Evolutionary conservation across 495 filamentous ascomycete genomes (phyloP), one percentile per base, ranked within the genome.

Genomic region (Chlorociboria aeruginascens): DNA sequence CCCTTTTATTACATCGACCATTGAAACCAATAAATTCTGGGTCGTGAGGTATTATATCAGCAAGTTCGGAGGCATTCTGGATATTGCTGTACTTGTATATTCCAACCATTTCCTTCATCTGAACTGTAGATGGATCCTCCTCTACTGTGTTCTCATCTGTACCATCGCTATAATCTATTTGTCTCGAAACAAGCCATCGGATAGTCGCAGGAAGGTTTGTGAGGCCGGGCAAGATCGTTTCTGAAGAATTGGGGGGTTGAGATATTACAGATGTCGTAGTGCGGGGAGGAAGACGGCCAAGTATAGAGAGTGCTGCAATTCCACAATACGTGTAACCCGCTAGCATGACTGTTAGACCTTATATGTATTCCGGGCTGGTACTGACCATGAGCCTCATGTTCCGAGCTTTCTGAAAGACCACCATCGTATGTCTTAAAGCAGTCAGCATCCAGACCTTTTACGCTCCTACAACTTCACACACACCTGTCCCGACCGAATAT

Each of bases 311-410:
- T 28, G 87, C 79, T 35, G 72, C 70, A 51, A 95, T 74, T 38
- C 83, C 87, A 57, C 86, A 93, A 68, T 89, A 93, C 42, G 86
- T 86, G 59, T 86, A 85, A 41, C 90, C 90, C 53, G 87, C 89
- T 90, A 12, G 13, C 57, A 20, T 46, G 17, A 54, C 12, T 38
- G 46, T 43, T 33, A 52, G 41, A 43, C 38, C 40, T 52, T 58
- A 48, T 61, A 20, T 30, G 45, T 8, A 34, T 29, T 2, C 3
- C 1, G 25, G 14, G n/a, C 25, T 51, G 54, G 63, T 49, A 58
- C 78, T 43, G 73, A 90, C 86, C 84, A 63, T 98, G 90, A 13
- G 89, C 79, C 70, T 98, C 92, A 38, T 90, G 81, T 48, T 76
- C 80, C 3, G 83, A 81, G 25, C 70, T 81, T 53, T 94, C 88